These are phyloP conservation scores for Musa acuminata DNA, from an alignment of 176 grass and related monocot genomes.

Conservation along the genomic window DNA sequence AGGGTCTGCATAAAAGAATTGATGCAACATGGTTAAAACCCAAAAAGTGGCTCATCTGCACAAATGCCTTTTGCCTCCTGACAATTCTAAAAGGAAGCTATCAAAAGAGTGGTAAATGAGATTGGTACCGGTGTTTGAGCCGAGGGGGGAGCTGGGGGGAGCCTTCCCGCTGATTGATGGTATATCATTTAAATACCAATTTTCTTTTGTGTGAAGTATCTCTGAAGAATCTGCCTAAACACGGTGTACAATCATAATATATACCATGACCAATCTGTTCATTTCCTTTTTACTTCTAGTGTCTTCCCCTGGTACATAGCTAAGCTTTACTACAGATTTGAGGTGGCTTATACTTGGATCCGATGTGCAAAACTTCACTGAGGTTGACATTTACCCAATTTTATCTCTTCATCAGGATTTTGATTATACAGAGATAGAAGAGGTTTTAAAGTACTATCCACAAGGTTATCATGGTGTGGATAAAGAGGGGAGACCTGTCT, in stretches of 20 bases:
- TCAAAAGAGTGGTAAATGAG: neutral
- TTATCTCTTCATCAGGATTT: neutral
- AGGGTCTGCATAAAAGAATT: too few species aligned
- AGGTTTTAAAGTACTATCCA: neutral
- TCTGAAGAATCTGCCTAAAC: neutral
- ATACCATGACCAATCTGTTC: neutral
- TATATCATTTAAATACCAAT: neutral
- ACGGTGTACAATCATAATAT: neutral
- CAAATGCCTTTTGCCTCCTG: neutral
- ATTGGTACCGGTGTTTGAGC: neutral
- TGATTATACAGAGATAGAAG: neutral
- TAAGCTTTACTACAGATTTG: too few species aligned
- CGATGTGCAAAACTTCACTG: too few species aligned
- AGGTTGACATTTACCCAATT: constrained; percentile 4
- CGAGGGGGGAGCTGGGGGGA: too few species aligned
- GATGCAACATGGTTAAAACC: too few species aligned
- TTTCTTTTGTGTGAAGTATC: neutral
- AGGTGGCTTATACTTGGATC: too few species aligned
- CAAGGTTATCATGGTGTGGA: constrained; percentile 7
- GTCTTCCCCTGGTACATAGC: neutral
- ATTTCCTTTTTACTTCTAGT: neutral
- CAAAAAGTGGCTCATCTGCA: neutral
- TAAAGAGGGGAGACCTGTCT: constrained; percentile 2
- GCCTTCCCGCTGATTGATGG: neutral
- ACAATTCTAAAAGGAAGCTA: neutral